Evolutionary conservation across 2,329 filamentous ascomycete genomes (phyloP).

Genomic region (Elsinoe fawcettii): DNA sequence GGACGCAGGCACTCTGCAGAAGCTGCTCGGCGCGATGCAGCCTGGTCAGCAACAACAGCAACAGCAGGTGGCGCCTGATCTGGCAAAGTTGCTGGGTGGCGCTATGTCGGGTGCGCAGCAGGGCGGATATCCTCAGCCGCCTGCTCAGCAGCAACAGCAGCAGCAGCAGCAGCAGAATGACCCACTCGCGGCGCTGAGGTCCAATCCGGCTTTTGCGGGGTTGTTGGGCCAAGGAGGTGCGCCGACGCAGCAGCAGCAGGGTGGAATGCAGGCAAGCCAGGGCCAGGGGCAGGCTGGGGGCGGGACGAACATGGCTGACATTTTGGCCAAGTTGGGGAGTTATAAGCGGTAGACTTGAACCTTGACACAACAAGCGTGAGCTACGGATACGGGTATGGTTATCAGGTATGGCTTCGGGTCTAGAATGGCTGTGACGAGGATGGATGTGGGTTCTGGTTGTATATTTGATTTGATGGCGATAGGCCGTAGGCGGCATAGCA

Average conservation of each 20-base stretch:
- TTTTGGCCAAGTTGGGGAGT: slow-evolving; percentile 64
- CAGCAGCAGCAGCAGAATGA: slow-evolving; percentile 23
- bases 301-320: slow-evolving; percentile 54
- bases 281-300: slow-evolving; percentile 23
- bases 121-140: slow-evolving; percentile 23
- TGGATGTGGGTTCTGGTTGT: no score
- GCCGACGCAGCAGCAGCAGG: slow-evolving; percentile 24
- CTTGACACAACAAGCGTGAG: no score
- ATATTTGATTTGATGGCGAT: no score
- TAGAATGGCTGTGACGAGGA: no score
- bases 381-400: no score
- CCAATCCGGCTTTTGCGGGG: slow-evolving; percentile 25
- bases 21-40: slow-evolving; percentile 54
- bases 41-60: slow-evolving; percentile 26
- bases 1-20: slow-evolving; percentile 63
- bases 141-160: slow-evolving; percentile 20
- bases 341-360: slow-evolving; percentile 47
- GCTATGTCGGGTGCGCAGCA: slow-evolving; percentile 23
- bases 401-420: no score
- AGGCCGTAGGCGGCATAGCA: no score
- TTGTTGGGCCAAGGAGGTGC: slow-evolving; percentile 17
- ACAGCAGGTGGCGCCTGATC: slow-evolving; percentile 22
- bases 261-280: slow-evolving; percentile 27
- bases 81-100: slow-evolving; percentile 32
- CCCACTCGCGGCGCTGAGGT: slow-evolving; percentile 25